phyloP scores from a whole-genome alignment of 2,329 filamentous ascomycete species.

The Proliferodiscus dingleyae region DNA sequence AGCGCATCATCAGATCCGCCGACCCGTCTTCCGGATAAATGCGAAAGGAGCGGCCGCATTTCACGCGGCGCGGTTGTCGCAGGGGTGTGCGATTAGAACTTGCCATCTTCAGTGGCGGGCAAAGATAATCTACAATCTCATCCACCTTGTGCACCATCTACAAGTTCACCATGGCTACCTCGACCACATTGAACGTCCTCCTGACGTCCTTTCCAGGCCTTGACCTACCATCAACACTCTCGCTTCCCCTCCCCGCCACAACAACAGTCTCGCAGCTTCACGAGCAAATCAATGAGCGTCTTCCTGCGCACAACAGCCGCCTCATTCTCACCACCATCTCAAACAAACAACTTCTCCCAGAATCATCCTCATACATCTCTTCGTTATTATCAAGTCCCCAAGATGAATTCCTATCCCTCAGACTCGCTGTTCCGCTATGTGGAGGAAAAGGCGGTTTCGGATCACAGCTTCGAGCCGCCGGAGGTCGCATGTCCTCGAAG shows the following conservation, averaged over 20 bases:
- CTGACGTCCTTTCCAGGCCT: slow-evolving; percentile 81
- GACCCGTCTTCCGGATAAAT: not conserved
- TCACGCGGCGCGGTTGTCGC: not conserved
- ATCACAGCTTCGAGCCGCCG: slow-evolving; percentile 91
- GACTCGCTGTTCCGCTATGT: slow-evolving; percentile 71
- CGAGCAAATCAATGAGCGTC: slow-evolving; percentile 53
- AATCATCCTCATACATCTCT: slow-evolving; percentile 52
- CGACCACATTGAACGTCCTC: slow-evolving; percentile 67
- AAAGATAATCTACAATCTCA: not conserved
- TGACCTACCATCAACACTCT: slow-evolving; percentile 74
- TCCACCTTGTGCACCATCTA: not conserved
- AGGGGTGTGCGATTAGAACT: not conserved
- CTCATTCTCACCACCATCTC: slow-evolving; percentile 78
- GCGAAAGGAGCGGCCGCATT: not conserved
- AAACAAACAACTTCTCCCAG: slow-evolving; percentile 62
- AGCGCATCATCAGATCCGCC: not conserved
- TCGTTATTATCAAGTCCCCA: slow-evolving; percentile 51
- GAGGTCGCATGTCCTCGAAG: slow-evolving; percentile 94
- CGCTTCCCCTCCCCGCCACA: slow-evolving; percentile 64
- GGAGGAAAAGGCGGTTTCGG: slow-evolving; percentile 98
- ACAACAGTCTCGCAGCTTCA: slow-evolving; percentile 65
- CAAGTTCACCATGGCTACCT: slow-evolving; percentile 44
- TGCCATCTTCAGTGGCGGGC: not conserved
- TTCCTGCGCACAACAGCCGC: slow-evolving; percentile 52
- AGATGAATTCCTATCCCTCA: slow-evolving; percentile 74